Conservation (phyloP, 805 yeast genomes). For the Kodamaea kaohsiungensis region DNA sequence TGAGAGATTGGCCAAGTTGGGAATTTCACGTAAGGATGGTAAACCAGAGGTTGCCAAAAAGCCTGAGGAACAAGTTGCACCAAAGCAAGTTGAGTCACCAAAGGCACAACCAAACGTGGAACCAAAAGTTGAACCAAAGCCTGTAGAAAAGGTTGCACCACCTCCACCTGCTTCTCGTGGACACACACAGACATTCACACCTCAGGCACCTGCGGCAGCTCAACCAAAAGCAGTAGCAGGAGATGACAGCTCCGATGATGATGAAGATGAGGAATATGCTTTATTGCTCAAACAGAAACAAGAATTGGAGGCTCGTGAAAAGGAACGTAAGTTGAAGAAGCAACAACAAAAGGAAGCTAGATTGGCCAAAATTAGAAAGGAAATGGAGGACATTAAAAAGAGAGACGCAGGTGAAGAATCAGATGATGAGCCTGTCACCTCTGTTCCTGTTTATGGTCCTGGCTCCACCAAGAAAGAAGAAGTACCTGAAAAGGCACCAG, state of each 20-base stretch:
- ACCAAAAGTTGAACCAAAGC: neutral
- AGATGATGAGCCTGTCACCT: constrained; percentile 32
- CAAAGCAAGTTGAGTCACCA: neutral
- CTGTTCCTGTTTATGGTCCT: constrained; percentile 24
- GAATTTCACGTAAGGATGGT: constrained; percentile 50
- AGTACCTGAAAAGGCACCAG: constrained; percentile 6
- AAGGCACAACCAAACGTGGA: neutral
- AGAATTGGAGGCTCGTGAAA: constrained; percentile 45
- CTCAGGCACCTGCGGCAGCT: constrained; percentile 8
- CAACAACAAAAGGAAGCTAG: constrained; percentile 61
- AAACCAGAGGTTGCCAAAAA: constrained; percentile 14
- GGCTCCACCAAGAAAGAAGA: constrained; percentile 1
- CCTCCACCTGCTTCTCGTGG: neutral
- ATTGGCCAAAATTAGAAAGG: constrained; percentile 56
- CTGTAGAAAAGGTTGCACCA: constrained; percentile 5
- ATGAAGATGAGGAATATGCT: constrained; percentile 49
- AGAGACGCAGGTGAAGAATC: constrained; percentile 28
- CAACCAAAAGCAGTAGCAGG: constrained; percentile 9
- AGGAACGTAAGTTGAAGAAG: constrained; percentile 48
- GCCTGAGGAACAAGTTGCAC: neutral
- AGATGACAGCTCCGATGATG: constrained; percentile 29
- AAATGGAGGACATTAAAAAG: constrained; percentile 54
- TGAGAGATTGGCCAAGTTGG: constrained; percentile 79
- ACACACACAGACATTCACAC: neutral
- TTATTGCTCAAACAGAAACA: constrained; percentile 46